Conservation (phyloP, 176 grass and related monocot species). For the Lolium multiflorum region DNA sequence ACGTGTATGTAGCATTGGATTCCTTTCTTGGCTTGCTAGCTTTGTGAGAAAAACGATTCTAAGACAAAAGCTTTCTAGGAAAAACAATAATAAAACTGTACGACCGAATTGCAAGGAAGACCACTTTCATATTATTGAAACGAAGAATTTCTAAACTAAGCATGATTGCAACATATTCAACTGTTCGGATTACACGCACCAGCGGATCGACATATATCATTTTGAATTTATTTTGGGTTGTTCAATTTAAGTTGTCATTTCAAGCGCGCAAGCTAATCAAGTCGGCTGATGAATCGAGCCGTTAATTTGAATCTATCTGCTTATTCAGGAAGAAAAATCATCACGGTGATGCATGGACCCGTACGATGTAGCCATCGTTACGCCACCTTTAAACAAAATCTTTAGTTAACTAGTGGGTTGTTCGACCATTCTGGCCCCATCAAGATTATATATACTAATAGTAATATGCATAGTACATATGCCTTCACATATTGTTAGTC, state of each 20-base stretch:
- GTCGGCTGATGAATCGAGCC: no score
- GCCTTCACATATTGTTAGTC: conserved; percentile 14
- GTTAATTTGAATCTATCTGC: background rate
- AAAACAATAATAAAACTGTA: background rate
- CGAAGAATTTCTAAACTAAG: background rate
- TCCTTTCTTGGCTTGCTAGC: background rate
- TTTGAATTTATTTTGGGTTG: no score
- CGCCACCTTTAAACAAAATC: conserved; percentile 47
- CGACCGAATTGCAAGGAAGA: background rate
- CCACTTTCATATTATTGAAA: background rate
- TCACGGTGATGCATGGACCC: conserved; percentile 54
- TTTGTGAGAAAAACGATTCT: background rate
- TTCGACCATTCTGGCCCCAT: conserved; percentile 48
- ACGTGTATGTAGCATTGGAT: conserved; percentile 25
- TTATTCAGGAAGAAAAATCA: conserved; percentile 6
- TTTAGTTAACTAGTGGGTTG: conserved; percentile 49
- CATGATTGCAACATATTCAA: background rate
- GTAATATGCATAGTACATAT: background rate
- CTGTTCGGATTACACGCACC: background rate
- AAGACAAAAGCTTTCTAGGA: background rate
- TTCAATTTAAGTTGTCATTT: no score
- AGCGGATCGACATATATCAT: background rate
- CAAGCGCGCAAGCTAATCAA: no score
- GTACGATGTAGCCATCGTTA: conserved; percentile 58
- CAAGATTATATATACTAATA: conserved; percentile 38